Evolutionary conservation across 179 eudicot species (phyloP).

Genomic region (Beta corolliflora): DNA sequence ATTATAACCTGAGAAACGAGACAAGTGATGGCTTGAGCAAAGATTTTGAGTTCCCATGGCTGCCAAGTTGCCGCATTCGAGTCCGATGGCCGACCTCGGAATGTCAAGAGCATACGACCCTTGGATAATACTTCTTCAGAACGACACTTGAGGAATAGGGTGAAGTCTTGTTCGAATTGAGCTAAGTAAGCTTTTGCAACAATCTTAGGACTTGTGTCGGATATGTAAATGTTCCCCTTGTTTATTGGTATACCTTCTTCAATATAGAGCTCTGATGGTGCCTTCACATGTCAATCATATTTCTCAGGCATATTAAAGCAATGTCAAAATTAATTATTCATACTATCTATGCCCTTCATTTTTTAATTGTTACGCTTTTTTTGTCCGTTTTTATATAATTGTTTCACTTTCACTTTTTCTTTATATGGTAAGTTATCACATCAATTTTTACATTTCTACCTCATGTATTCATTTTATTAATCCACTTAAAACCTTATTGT

Average conservation of each 20-base stretch:
- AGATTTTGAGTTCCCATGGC: conserved; percentile 34
- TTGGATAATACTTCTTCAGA: conserved; percentile 34
- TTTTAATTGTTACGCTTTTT: too few relatives aligned
- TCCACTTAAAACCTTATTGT: too few relatives aligned
- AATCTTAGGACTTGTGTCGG: conserved; percentile 34
- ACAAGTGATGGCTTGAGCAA: conserved; percentile 32
- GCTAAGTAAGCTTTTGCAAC: conserved; percentile 29
- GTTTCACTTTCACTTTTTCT: too few relatives aligned
- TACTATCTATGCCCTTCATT: too few relatives aligned
- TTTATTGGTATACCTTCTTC: conserved; percentile 24
- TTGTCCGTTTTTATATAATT: too few relatives aligned
- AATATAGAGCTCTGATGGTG: conserved; percentile 17
- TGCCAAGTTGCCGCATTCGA: conserved; percentile 23
- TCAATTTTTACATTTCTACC: too few relatives aligned
- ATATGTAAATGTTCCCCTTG: conserved; percentile 33
- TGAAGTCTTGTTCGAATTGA: conserved; percentile 41
- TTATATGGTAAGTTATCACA: too few relatives aligned
- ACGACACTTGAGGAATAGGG: conserved; percentile 30
- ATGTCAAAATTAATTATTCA: too few relatives aligned
- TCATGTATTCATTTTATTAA: too few relatives aligned
- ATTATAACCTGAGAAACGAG: conserved; percentile 35
- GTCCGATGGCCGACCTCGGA: conserved; percentile 39
- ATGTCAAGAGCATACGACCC: conserved; percentile 37
- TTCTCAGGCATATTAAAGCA: too few relatives aligned
- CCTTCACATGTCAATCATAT: background rate